Evolutionary conservation across 2,329 filamentous ascomycete genomes (phyloP).

Genomic region (Myriosclerotinia duriaeana): DNA sequence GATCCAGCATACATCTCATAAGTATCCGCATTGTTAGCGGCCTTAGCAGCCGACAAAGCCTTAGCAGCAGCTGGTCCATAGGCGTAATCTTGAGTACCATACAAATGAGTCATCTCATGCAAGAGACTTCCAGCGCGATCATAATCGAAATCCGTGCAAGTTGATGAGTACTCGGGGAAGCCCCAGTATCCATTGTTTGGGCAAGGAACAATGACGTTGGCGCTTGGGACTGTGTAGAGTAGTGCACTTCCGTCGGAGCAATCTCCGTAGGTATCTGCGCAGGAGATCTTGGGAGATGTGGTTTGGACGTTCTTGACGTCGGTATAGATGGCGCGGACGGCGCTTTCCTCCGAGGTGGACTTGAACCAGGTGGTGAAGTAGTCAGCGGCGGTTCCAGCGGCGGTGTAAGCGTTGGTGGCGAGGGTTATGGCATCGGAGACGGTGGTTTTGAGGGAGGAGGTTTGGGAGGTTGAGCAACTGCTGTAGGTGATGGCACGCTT

Average conservation of each 20-base stretch:
- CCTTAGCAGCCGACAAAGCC: constrained; percentile 29
- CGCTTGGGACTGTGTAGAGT: constrained; percentile 33
- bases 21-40: constrained; percentile 33
- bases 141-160: constrained; percentile 33
- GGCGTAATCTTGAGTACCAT: constrained; percentile 33
- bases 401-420: constrained; percentile 31
- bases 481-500: constrained; percentile 33
- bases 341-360: constrained; percentile 27
- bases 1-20: constrained; percentile 36
- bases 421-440: constrained; percentile 32
- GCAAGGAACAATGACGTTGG: constrained; percentile 33
- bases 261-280: constrained; percentile 31
- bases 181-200: constrained; percentile 34
- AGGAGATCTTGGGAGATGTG: constrained; percentile 31
- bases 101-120: constrained; percentile 34
- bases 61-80: constrained; percentile 33
- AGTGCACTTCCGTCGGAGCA: constrained; percentile 32
- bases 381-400: constrained; percentile 28
- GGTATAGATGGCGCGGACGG: constrained; percentile 33
- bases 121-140: constrained; percentile 32
- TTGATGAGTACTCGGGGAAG: constrained; percentile 29
- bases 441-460: constrained; percentile 28
- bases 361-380: constrained; percentile 35
- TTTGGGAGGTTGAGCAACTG: constrained; percentile 29
- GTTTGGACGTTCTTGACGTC: constrained; percentile 32